Base-by-base conservation (phyloP, 352 stramenopile species). In the Pythium aquatile region DNA sequence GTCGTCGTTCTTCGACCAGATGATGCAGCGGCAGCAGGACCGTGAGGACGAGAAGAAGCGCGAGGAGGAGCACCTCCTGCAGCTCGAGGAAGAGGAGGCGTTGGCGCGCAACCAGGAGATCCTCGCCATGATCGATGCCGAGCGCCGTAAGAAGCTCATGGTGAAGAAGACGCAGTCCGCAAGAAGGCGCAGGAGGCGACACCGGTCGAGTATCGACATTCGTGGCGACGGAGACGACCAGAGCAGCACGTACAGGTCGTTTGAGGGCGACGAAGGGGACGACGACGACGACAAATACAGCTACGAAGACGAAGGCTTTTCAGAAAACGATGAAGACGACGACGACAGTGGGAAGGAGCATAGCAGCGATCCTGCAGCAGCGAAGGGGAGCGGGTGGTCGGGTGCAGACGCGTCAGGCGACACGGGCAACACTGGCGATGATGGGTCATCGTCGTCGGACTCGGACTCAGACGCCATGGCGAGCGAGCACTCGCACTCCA, bases 1-100 rank as follows among this genome's bases (percentile, higher is more conserved):
- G 72, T 88, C 80, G 58, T 92, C 82, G 26, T 94, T 96, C 72
- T 94, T 93, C 24, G 87, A 96, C 47, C 83, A 94, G 60, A 96
- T 96, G 87, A 78, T 94, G 28, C 84, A 90, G 42, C 74, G 85
- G 16, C 83, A 96, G 64, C 80, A 96, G 32, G 75, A 91, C 17
- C 61, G 53, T 17, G 81, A 91, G 59, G 77, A 71, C 1, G 71
- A 85, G 63, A 64, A 88, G 56, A 89, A 91, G 58, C 75, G 74
- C 51, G 80, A 77, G 29, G 73, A 91, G 61, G 76, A 89, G 49
- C 67, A 75, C 32, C 53, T 83, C 32, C 65, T 70, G 42, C 72
- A 86, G 58, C 72, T 82, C 16, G 73, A 93, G 55, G 77, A 92
- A 53, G 72, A 88, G 58, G 70, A 90, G 30, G 79, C 76, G 29